Evolutionary conservation across 164 flowering plant genomes (phyloP).

Genomic region (Cinnamomum chago): DNA sequence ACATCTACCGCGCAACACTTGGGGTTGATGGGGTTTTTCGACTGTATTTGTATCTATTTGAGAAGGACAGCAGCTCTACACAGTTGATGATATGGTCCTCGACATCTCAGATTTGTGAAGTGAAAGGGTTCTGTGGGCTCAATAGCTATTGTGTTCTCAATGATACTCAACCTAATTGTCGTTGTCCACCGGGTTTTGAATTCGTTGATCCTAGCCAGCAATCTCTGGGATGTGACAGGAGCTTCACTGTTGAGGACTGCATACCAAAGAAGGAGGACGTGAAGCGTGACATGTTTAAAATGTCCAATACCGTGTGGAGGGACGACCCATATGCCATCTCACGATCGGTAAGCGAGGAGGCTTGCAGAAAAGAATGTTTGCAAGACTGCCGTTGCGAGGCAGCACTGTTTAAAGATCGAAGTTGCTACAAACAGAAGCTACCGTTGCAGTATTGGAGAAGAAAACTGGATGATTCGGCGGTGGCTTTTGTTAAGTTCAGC

Average conservation of each 20-base stretch:
- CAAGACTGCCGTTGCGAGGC: slow-evolving; percentile 17
- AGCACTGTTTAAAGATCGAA: background rate
- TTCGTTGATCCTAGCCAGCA: background rate
- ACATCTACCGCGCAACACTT: slow-evolving; percentile 17
- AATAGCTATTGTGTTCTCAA: slow-evolving; percentile 14
- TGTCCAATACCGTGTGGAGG: background rate
- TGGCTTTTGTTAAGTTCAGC: slow-evolving; percentile 4
- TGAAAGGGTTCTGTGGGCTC: slow-evolving; percentile 21
- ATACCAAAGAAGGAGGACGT: background rate
- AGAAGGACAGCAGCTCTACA: background rate
- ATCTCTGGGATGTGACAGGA: slow-evolving; percentile 2
- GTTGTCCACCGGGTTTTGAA: slow-evolving; percentile 2
- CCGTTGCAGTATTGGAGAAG: slow-evolving; percentile 13
- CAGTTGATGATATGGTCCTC: background rate
- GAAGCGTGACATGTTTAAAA: background rate
- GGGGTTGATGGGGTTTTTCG: slow-evolving; percentile 10
- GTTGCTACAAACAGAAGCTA: slow-evolving; percentile 10
- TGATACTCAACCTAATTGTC: slow-evolving; percentile 2
- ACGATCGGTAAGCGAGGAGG: background rate
- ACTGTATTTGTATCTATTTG: background rate
- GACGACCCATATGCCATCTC: background rate
- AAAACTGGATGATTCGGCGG: background rate
- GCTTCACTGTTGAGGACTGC: background rate
- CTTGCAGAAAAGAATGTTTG: slow-evolving; percentile 13
- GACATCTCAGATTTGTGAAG: background rate